phyloP scores from a whole-genome alignment of 1,284 basidiomycete species.

The Marasmius sp. region DNA sequence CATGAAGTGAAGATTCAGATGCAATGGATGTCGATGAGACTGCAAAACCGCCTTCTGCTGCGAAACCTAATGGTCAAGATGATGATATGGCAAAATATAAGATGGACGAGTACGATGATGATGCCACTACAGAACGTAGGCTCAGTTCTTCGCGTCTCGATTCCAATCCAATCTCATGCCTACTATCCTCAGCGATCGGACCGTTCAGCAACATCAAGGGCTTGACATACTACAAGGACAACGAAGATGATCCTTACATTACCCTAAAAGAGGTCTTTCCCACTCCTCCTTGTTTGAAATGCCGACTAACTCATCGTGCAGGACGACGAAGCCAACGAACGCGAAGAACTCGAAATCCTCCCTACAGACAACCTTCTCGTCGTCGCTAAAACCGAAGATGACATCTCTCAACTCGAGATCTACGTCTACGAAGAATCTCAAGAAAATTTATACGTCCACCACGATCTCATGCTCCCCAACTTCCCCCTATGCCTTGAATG shows the following conservation, averaged over 20 bases:
- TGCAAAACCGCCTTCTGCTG: conserved; percentile 2
- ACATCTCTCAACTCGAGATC: conserved; percentile 93
- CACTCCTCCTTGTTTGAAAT: not conserved
- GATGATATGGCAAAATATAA: conserved; percentile 89
- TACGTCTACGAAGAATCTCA: conserved; percentile 92
- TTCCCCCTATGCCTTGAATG: conserved; percentile 99
- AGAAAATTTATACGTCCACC: conserved; percentile 95
- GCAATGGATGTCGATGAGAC: conserved; percentile 67
- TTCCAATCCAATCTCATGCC: not conserved
- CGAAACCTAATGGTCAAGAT: conserved; percentile 29
- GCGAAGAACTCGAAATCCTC: conserved; percentile 87
- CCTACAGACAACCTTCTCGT: conserved; percentile 93
- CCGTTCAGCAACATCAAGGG: conserved; percentile 98
- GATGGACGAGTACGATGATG: conserved; percentile 92
- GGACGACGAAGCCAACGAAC: conserved; percentile 82
- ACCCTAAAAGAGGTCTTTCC: conserved; percentile 85
- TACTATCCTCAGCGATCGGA: conserved; percentile 60
- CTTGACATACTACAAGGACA: conserved; percentile 87
- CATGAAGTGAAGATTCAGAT: conserved; percentile 46
- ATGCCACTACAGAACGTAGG: conserved; percentile 62
- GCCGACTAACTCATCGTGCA: conserved; percentile 23
- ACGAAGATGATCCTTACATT: conserved; percentile 96
- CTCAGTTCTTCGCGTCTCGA: not conserved
- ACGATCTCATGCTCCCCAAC: conserved; percentile 96
- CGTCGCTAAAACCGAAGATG: conserved; percentile 94